Percentiles rank a stretch among this genome's conserved stretches.
These are phyloP conservation scores for Peronospora belbahrii DNA, from an alignment of 352 stramenopile species.

Conservation along the genomic window DNA sequence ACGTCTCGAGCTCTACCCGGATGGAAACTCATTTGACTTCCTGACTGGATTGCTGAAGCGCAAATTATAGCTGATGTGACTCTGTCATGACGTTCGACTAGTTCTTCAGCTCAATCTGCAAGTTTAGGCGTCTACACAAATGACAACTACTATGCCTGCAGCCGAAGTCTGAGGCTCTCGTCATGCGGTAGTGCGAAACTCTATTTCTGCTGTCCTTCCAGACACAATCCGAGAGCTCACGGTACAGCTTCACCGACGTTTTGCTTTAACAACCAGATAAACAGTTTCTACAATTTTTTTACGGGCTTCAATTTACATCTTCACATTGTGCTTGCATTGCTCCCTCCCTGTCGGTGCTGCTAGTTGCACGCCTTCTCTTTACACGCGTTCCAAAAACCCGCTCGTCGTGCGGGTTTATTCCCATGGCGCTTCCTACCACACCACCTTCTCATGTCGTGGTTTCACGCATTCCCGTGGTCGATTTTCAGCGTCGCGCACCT, in stretches of 20 bases:
- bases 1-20: constrained; percentile 80
- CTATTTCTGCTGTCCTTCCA: constrained; percentile 56
- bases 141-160: constrained; percentile 38
- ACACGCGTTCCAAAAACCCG: constrained; percentile 8
- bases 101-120: constrained; percentile 80
- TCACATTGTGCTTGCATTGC: neutral
- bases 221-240: constrained; percentile 47
- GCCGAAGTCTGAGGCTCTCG: constrained; percentile 66
- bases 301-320: constrained; percentile 4
- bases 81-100: constrained; percentile 70
- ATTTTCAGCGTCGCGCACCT: constrained; percentile 3
- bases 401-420: constrained; percentile 19
- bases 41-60: constrained; percentile 78
- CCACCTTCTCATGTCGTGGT: constrained; percentile 13
- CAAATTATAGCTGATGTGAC: constrained; percentile 42
- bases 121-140: constrained; percentile 20
- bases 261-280: neutral
- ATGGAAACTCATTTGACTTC: constrained; percentile 88
- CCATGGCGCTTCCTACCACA: constrained; percentile 22
- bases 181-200: constrained; percentile 56
- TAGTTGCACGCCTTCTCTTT: constrained; percentile 8
- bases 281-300: neutral
- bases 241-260: constrained; percentile 61
- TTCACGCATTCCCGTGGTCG: constrained; percentile 1
- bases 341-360: neutral